A percentile compares a stretch with the other conserved stretches of the same genome.
These are phyloP conservation scores for Colletotrichum euphorbiae DNA, from an alignment of 2,329 filamentous ascomycete species.

Conservation along the genomic window DNA sequence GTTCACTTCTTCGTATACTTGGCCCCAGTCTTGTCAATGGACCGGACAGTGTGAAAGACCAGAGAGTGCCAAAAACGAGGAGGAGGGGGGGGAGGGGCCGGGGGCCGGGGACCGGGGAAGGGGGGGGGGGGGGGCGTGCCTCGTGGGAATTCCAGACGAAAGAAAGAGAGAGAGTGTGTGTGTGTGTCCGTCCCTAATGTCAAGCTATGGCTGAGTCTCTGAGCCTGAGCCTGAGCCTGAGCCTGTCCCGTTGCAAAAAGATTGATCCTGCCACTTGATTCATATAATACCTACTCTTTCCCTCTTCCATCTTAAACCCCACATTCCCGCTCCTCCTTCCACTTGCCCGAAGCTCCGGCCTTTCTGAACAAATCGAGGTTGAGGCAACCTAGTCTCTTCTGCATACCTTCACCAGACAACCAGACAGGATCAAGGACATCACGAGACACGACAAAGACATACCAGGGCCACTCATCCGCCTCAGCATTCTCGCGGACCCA, in stretches of 20 bases:
- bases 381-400: constrained; percentile 17
- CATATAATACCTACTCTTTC: constrained; percentile 34
- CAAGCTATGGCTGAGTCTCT: constrained; percentile 10
- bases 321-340: constrained; percentile 30
- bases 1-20: constrained; percentile 10
- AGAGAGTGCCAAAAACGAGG: neutral
- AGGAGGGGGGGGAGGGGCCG: constrained; percentile 22
- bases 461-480: constrained; percentile 23
- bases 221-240: neutral
- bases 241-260: constrained; percentile 25
- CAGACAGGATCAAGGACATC: constrained; percentile 21
- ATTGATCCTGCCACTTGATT: constrained; percentile 29
- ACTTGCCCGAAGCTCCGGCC: constrained; percentile 37
- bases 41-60: constrained; percentile 27
- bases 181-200: constrained; percentile 31
- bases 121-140: constrained; percentile 32
- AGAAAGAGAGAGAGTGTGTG: constrained; percentile 21
- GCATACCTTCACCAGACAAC: constrained; percentile 15
- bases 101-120: too few species aligned
- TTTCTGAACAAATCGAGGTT: constrained; percentile 27
- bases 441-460: constrained; percentile 27
- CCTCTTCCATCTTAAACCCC: constrained; percentile 19
- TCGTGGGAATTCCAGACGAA: constrained; percentile 38
- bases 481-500: constrained; percentile 24
- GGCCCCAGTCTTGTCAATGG: constrained; percentile 33